Evolutionary conservation across 768 basidiomycete species (phyloP).

Genomic region (Termitomyces sp.): DNA sequence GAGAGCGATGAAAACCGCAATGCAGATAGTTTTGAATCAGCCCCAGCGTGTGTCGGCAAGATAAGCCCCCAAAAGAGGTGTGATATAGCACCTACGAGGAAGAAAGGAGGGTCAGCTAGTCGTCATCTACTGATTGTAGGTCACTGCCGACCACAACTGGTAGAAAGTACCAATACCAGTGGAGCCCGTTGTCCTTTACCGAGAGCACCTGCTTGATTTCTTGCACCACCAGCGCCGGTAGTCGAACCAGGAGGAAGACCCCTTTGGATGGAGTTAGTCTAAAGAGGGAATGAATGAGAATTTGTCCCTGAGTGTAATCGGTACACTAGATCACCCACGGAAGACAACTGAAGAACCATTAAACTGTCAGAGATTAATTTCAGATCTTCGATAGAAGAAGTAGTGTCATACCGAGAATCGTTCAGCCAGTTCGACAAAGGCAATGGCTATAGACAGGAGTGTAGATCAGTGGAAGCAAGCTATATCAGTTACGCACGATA

Average conservation of each 20-base stretch:
- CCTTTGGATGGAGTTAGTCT: conserved; percentile 76
- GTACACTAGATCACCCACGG: conserved; percentile 21
- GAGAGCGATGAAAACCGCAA: conserved; percentile 53
- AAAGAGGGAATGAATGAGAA: not conserved
- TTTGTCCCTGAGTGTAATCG: not conserved
- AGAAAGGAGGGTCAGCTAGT: not conserved
- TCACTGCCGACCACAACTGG: conserved; percentile 50
- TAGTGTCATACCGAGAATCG: conserved; percentile 54
- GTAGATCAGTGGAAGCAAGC: not conserved
- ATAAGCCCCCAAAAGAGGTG: conserved; percentile 65
- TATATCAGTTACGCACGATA: conserved; percentile 31
- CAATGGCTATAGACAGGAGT: conserved; percentile 41
- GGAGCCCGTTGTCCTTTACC: conserved; percentile 62
- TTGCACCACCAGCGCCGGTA: conserved; percentile 52
- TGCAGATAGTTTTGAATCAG: conserved; percentile 67
- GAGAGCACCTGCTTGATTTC: conserved; percentile 63
- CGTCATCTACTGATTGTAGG: not conserved
- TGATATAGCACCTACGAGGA: conserved; percentile 53
- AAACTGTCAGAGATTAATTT: conserved; percentile 21
- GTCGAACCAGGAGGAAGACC: conserved; percentile 57
- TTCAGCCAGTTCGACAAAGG: conserved; percentile 62
- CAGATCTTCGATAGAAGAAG: not conserved
- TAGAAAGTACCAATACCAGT: conserved; percentile 70
- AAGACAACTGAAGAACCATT: conserved; percentile 46
- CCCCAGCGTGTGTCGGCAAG: conserved; percentile 70